phyloP scores from a whole-genome alignment of 1,139 yeast species.

The Geotrichum aggregatum region DNA sequence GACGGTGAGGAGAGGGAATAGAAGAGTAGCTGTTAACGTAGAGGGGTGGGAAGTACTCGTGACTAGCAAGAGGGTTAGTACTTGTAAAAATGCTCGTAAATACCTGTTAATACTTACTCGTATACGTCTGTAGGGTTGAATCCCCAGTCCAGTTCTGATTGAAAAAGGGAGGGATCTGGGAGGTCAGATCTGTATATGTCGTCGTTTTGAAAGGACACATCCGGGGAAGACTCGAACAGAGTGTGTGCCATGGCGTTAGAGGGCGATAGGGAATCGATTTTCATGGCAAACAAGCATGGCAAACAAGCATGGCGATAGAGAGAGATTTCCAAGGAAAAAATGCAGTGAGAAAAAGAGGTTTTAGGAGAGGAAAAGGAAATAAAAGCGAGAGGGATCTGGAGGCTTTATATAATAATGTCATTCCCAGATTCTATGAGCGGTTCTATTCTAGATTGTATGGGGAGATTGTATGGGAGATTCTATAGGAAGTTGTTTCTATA shows the following conservation, averaged over 20 bases:
- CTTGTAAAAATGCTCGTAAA: neutral
- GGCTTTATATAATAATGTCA: neutral
- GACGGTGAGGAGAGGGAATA: neutral
- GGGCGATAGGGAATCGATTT: neutral
- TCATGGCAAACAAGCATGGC: neutral
- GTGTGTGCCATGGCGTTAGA: neutral
- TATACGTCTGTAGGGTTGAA: neutral
- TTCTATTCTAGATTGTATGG: too few species aligned
- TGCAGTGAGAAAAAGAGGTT: neutral
- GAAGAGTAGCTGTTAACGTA: neutral
- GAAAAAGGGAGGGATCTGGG: neutral
- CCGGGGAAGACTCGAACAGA: neutral
- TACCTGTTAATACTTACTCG: neutral
- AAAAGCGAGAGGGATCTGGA: neutral
- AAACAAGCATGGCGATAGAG: neutral
- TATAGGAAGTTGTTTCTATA: too few species aligned
- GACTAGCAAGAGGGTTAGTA: neutral
- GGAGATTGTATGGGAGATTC: too few species aligned
- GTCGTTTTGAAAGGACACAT: neutral
- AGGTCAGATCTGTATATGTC: neutral
- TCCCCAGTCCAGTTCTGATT: neutral
- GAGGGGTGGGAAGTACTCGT: neutral
- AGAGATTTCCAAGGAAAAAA: neutral
- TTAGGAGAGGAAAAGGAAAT: neutral
- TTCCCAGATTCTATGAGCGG: too few species aligned